A percentile compares a stretch with the other conserved stretches of the same genome.
phyloP scores from a whole-genome alignment of 1,139 yeast genomes.

The Arxiozyma heterogenica region DNA sequence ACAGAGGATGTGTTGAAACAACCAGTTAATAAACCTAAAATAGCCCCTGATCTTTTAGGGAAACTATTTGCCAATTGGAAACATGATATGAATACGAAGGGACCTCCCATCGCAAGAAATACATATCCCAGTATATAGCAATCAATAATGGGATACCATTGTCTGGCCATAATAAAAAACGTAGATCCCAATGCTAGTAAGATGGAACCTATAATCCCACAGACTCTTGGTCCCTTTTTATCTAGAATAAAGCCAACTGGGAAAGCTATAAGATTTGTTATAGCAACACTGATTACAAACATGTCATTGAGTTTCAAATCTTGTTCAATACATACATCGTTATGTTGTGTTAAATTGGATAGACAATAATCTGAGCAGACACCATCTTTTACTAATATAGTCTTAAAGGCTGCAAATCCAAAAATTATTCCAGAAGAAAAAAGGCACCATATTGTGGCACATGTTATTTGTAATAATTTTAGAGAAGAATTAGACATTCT shows the following conservation, averaged over 20 bases:
- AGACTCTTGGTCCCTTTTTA: conserved; percentile 65
- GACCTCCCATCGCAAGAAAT: conserved; percentile 69
- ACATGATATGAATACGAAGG: conserved; percentile 71
- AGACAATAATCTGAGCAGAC: conserved; percentile 59
- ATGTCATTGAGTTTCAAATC: conserved; percentile 72
- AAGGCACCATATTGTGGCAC: conserved; percentile 81
- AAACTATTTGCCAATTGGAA: conserved; percentile 69
- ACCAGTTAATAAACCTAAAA: conserved; percentile 65
- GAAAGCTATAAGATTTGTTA: conserved; percentile 76
- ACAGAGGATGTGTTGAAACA: conserved; percentile 75
- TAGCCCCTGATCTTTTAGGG: conserved; percentile 61
- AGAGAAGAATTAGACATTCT: neutral
- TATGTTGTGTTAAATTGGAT: conserved; percentile 8
- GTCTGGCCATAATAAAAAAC: conserved; percentile 31
- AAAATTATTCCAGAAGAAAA: conserved; percentile 89
- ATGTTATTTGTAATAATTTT: conserved; percentile 38
- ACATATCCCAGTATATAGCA: conserved; percentile 57
- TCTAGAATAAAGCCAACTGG: conserved; percentile 76
- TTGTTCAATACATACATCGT: conserved; percentile 51
- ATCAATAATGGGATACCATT: conserved; percentile 34
- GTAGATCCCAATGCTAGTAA: conserved; percentile 47
- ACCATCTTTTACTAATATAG: conserved; percentile 65
- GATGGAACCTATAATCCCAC: conserved; percentile 66
- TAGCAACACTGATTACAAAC: conserved; percentile 79
- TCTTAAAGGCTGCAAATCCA: conserved; percentile 91